A percentile compares a stretch with the other conserved stretches of the same genome.
Conservation (phyloP, 345 rosid species). For the Geranium rotundifolium region DNA sequence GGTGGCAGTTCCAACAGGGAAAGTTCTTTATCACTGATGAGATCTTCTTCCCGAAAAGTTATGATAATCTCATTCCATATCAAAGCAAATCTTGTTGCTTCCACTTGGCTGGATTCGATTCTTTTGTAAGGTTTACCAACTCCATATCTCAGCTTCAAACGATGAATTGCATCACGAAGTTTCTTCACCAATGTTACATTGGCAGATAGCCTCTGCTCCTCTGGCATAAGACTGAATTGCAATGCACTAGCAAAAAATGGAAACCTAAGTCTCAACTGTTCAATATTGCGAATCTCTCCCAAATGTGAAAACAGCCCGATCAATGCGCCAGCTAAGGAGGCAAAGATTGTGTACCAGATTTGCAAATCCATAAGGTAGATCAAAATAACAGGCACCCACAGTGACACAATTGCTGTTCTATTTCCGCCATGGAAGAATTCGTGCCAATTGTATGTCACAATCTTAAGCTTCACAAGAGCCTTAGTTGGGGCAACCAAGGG, state of each 20-base stretch:
- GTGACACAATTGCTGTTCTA: slow-evolving; percentile 35
- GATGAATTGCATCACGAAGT: slow-evolving; percentile 64
- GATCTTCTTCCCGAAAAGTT: slow-evolving; percentile 81
- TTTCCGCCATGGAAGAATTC: slow-evolving; percentile 61
- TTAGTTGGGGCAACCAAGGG: slow-evolving; percentile 66
- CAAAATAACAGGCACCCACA: slow-evolving; percentile 73
- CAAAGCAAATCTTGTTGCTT: slow-evolving; percentile 74
- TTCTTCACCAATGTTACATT: slow-evolving; percentile 61
- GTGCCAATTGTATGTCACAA: slow-evolving; percentile 44
- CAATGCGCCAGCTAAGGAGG: slow-evolving; percentile 52
- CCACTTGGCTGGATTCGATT: slow-evolving; percentile 77
- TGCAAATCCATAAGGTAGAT: slow-evolving; percentile 78
- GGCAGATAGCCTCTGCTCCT: slow-evolving; percentile 33
- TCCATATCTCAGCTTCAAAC: slow-evolving; percentile 71
- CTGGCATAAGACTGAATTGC: slow-evolving; percentile 90
- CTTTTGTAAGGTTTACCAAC: slow-evolving; percentile 68
- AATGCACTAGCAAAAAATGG: slow-evolving; percentile 86
- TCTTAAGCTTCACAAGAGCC: slow-evolving; percentile 28
- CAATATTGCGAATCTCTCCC: slow-evolving; percentile 85
- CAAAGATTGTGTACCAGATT: slow-evolving; percentile 78
- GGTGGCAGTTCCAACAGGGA: slow-evolving; percentile 80
- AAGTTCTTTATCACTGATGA: slow-evolving; percentile 56
- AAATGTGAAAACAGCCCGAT: slow-evolving; percentile 71
- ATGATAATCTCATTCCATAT: slow-evolving; percentile 82
- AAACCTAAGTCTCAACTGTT: slow-evolving; percentile 79